These are phyloP conservation scores for Colletotrichum sp. DNA, from an alignment of 2,329 filamentous ascomycete genomes.

Conservation along the genomic window DNA sequence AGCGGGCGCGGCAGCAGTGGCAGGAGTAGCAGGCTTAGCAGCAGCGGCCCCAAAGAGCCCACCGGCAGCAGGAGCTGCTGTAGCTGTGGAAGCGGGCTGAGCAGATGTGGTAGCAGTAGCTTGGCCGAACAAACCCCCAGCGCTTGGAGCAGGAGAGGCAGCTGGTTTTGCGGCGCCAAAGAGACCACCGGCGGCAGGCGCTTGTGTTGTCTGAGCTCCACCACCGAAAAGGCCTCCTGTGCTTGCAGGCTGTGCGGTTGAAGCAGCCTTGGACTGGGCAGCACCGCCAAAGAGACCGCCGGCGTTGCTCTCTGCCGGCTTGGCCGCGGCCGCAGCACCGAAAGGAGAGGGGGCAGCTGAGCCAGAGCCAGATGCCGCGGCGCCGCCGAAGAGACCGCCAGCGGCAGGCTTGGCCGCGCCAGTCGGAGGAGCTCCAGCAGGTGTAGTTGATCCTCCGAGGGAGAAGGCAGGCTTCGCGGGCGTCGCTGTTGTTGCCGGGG, in stretches of 20 bases:
- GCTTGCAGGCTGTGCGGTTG: conserved; percentile 22
- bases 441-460: conserved; percentile 58
- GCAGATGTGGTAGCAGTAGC: conserved; percentile 14
- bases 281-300: conserved; percentile 34
- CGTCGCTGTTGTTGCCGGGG: conserved; percentile 33
- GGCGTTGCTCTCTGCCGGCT: conserved; percentile 15
- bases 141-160: neutral
- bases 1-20: conserved; percentile 26
- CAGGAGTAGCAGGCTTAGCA: conserved; percentile 40
- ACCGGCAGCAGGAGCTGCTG: conserved; percentile 22
- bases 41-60: conserved; percentile 45
- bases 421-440: conserved; percentile 58
- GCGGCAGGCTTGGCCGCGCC: conserved; percentile 34
- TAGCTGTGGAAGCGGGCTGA: conserved; percentile 31
- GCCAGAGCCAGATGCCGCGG: conserved; percentile 6
- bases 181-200: conserved; percentile 23
- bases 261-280: conserved; percentile 31
- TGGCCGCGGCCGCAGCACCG: conserved; percentile 5
- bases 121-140: conserved; percentile 21
- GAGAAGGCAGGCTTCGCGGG: conserved; percentile 54
- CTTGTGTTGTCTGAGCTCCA: neutral
- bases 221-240: conserved; percentile 23
- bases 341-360: conserved; percentile 15
- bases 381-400: conserved; percentile 35
- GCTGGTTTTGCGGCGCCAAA: conserved; percentile 24